Evolutionary conservation across 1,139 yeast species (phyloP).

Genomic region (Debaryomycetaceae sp.): DNA sequence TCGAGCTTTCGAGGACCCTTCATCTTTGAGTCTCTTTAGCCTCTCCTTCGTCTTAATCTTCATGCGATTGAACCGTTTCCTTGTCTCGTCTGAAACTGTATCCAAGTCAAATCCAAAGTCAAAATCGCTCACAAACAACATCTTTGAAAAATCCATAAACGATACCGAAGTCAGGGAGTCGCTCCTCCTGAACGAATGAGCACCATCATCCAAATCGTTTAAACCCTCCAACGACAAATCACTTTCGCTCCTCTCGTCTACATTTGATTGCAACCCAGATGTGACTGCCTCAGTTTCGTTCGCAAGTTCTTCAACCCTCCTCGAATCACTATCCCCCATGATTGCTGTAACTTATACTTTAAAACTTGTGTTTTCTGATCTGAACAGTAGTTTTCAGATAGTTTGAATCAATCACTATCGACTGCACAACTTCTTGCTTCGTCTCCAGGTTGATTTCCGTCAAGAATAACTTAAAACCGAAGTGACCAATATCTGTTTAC

Average conservation of each 20-base stretch:
- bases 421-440: no score
- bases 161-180: slow-evolving; percentile 35
- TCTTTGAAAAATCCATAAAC: slow-evolving; percentile 35
- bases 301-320: background rate
- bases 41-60: slow-evolving; percentile 32
- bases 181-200: slow-evolving; percentile 14
- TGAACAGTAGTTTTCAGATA: no score
- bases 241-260: slow-evolving; percentile 1
- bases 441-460: no score
- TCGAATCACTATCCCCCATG: background rate
- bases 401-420: no score
- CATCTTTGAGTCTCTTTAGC: slow-evolving; percentile 22
- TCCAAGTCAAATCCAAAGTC: slow-evolving; percentile 44
- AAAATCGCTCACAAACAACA: slow-evolving; percentile 39
- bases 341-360: background rate
- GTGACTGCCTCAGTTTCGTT: background rate
- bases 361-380: no score
- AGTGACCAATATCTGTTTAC: no score
- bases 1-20: slow-evolving; percentile 7
- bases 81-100: slow-evolving; percentile 34
- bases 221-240: background rate
- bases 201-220: background rate
- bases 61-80: slow-evolving; percentile 34
- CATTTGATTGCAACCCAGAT: slow-evolving; percentile 1
- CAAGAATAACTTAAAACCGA: no score